Evolutionary conservation across 345 rosid species (phyloP), one percentile per base, ranked within the genome.

Genomic region (Bruguiera sexangula): DNA sequence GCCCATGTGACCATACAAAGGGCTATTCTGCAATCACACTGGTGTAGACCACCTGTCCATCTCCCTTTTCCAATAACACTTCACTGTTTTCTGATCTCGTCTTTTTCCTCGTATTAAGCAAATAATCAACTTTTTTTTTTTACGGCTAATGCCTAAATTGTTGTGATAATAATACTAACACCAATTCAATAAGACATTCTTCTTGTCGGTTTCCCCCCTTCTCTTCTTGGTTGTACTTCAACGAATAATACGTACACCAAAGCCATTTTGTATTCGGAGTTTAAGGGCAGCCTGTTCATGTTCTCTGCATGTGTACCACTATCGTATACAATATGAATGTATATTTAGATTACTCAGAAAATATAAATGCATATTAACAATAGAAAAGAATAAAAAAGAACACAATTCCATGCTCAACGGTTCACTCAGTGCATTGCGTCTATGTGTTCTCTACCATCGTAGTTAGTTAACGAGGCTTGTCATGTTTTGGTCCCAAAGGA

Each of bases 1-100:
- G 82, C 81, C 85, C 88, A 83, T 83, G 90, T 90, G 88, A 85
- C 87, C 63, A 67, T 76, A 72, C 78, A 72, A 80, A 60, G 64
- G 64, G 62, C 73, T 77, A 56, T 72, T 74, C 76, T 70, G 66
- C 67, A 79, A 82, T 85, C 84, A 78, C 71, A 55, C 72, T 20
- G 20, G 24, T 62, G 39, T 60, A 70, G 68, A 71, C 77, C 69
- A 63, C 29, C 20, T 50, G 54, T 60, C 57, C 9, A 27, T 54
- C 71, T 64, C 70, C 20, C 75, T 1, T 68, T 75, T 79, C 78
- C 80, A 61, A 77, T 26, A 68, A 59, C 54, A 13, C 62, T 53
- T 26, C 0, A 13, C 50, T 43, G 50, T 43, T 11, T 43, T 55
- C 21, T 36, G 13, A 21, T 46, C 11, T 19, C 2, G 13, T 24